Conservation (phyloP, 148 eudicot species). For the Amaranthus cruentus region DNA sequence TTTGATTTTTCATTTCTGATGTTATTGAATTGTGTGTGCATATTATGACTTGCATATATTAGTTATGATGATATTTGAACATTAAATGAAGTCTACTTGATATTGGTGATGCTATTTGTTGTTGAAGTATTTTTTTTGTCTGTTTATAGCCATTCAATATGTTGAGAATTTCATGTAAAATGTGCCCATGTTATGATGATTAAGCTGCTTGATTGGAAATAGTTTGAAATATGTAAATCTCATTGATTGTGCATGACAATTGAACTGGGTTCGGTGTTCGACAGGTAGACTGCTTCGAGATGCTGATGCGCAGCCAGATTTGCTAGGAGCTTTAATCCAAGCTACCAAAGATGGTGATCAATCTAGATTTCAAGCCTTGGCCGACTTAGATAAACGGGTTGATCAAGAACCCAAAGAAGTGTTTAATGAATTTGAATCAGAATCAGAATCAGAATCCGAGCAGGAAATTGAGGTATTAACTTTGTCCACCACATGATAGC, state of each 20-base stretch:
- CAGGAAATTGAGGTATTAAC: constrained; percentile 33
- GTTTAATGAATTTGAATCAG: constrained; percentile 27
- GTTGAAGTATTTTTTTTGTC: neutral
- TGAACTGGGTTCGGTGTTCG: neutral
- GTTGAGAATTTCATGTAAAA: neutral
- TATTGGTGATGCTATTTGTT: neutral
- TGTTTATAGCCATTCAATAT: neutral
- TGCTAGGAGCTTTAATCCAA: constrained; percentile 72
- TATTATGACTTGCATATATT: neutral
- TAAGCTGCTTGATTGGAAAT: neutral
- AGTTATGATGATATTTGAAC: neutral
- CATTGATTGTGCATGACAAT: constrained; percentile 3
- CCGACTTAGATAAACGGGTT: constrained; percentile 27
- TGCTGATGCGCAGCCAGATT: constrained; percentile 66
- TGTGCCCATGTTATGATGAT: neutral
- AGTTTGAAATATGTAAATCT: neutral
- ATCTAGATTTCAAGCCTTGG: constrained; percentile 46
- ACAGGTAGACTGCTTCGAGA: constrained; percentile 77
- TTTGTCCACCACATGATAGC: neutral
- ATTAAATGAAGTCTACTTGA: neutral
- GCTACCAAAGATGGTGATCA: constrained; percentile 84
- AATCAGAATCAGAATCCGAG: constrained; percentile 33
- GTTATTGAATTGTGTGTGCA: neutral
- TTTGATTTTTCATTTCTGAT: neutral
- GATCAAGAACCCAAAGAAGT: constrained; percentile 36